phyloP scores from a whole-genome alignment of 768 basidiomycete genomes.

The Glaciozyma antarctica region DNA sequence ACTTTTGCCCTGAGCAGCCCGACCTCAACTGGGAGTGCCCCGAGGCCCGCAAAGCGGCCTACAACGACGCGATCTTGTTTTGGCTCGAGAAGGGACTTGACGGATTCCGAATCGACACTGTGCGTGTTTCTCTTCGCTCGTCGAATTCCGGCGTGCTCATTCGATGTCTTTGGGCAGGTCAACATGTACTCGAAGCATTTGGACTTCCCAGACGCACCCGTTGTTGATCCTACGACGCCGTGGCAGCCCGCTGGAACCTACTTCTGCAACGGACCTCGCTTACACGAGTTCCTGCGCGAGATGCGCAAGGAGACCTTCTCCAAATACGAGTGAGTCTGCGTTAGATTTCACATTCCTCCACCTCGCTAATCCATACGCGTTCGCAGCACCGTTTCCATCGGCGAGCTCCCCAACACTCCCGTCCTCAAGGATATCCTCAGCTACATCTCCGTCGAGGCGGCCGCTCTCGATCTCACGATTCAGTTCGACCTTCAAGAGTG shows the following conservation, averaged over 20 bases:
- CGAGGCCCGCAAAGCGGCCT: not conserved
- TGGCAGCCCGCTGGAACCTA: not conserved
- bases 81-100: not conserved
- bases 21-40: conserved; percentile 1
- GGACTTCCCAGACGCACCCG: not conserved
- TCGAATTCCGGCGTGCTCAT: not conserved
- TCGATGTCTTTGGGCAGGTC: not conserved
- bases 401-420: not conserved
- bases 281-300: not conserved
- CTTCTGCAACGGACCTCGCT: not conserved
- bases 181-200: not conserved
- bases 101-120: not conserved
- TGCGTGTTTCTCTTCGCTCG: not conserved
- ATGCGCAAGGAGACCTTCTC: not conserved
- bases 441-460: not conserved
- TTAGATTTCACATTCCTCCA: not conserved
- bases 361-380: not conserved
- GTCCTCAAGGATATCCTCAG: not conserved
- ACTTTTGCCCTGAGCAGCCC: not conserved
- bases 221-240: not conserved
- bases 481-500: not conserved
- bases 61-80: not conserved
- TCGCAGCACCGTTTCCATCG: not conserved
- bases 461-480: not conserved
- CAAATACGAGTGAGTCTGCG: not conserved